Evolutionary conservation across 805 yeast species (phyloP).

Genomic region (Myxozyma sirexii): DNA sequence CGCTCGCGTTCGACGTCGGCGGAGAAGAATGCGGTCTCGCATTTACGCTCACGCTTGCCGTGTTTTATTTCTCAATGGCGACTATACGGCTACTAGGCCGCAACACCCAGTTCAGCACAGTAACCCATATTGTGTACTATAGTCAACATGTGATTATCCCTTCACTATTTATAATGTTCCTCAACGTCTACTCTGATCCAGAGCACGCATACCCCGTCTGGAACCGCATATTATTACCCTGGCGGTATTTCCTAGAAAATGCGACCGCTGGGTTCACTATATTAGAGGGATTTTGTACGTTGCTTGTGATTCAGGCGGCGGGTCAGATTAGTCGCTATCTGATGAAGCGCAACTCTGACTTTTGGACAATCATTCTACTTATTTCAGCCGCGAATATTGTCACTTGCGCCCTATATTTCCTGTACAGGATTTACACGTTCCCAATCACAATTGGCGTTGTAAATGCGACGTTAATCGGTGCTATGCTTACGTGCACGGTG

Average conservation of each 20-base stretch:
- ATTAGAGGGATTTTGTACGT: slow-evolving; percentile 89
- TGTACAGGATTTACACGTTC: slow-evolving; percentile 79
- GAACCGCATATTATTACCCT: slow-evolving; percentile 54
- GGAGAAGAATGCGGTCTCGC: slow-evolving; percentile 88
- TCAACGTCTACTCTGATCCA: slow-evolving; percentile 41
- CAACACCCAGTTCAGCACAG: slow-evolving; percentile 44
- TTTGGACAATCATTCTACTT: slow-evolving; percentile 76
- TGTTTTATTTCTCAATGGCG: slow-evolving; percentile 71
- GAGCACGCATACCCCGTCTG: slow-evolving; percentile 37
- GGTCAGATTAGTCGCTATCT: slow-evolving; percentile 82
- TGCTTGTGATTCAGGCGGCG: slow-evolving; percentile 86
- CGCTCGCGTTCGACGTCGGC: slow-evolving; percentile 91
- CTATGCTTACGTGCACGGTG: slow-evolving; percentile 72
- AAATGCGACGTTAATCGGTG: slow-evolving; percentile 84
- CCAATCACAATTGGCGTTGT: slow-evolving; percentile 65
- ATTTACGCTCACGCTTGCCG: slow-evolving; percentile 72
- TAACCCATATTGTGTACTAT: slow-evolving; percentile 58
- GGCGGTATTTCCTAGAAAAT: slow-evolving; percentile 73
- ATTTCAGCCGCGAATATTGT: slow-evolving; percentile 73
- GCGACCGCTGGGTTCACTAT: slow-evolving; percentile 89
- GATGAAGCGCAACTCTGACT: slow-evolving; percentile 52
- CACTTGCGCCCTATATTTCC: slow-evolving; percentile 73
- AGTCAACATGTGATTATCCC: slow-evolving; percentile 84
- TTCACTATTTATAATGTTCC: slow-evolving; percentile 64
- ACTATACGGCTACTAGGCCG: slow-evolving; percentile 61